Percentiles rank a stretch among this genome's conserved stretches.
phyloP scores from a whole-genome alignment of 2,329 filamentous ascomycete genomes.

The Colletotrichum sp. region DNA sequence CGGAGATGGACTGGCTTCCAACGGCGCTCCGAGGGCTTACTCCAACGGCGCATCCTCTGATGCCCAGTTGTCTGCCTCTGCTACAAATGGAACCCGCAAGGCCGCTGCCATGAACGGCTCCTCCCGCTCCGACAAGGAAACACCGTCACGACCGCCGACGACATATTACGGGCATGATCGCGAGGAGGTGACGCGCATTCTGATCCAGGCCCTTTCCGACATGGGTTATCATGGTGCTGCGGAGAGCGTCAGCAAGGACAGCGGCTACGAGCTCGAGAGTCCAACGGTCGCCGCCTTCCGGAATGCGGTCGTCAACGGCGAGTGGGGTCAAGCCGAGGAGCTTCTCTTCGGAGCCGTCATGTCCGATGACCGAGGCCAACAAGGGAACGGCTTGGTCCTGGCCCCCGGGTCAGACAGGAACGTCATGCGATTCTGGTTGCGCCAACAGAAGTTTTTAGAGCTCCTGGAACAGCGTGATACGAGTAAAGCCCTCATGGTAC shows the following conservation, averaged over 20 bases:
- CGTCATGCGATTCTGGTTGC: conserved; percentile 85
- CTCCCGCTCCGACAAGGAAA: conserved; percentile 29
- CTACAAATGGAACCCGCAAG: conserved; percentile 51
- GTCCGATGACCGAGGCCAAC: conserved; percentile 35
- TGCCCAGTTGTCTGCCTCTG: conserved; percentile 28
- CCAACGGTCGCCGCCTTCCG: conserved; percentile 86
- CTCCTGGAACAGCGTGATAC: conserved; percentile 80
- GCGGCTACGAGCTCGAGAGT: conserved; percentile 87
- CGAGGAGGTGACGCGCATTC: conserved; percentile 89
- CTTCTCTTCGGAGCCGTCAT: conserved; percentile 66
- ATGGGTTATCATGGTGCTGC: conserved; percentile 86
- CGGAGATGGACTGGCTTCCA: conserved; percentile 53
- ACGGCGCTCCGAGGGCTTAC: conserved; percentile 57
- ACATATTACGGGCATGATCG: conserved; percentile 84
- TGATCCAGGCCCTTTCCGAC: conserved; percentile 90
- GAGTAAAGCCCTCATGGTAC: conserved; percentile 76
- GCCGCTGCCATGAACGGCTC: conserved; percentile 22
- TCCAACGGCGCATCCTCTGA: conserved; percentile 64
- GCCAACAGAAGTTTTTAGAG: conserved; percentile 95
- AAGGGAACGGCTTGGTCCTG: conserved; percentile 71
- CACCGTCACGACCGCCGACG: conserved; percentile 30
- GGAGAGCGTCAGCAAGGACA: conserved; percentile 76
- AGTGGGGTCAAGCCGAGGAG: conserved; percentile 85
- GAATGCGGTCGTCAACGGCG: conserved; percentile 77
- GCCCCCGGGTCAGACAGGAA: conserved; percentile 76